Evolutionary conservation across 306 rosid genomes (phyloP), one percentile per base, ranked within the genome.

Genomic region (Lagenaria siceraria): DNA sequence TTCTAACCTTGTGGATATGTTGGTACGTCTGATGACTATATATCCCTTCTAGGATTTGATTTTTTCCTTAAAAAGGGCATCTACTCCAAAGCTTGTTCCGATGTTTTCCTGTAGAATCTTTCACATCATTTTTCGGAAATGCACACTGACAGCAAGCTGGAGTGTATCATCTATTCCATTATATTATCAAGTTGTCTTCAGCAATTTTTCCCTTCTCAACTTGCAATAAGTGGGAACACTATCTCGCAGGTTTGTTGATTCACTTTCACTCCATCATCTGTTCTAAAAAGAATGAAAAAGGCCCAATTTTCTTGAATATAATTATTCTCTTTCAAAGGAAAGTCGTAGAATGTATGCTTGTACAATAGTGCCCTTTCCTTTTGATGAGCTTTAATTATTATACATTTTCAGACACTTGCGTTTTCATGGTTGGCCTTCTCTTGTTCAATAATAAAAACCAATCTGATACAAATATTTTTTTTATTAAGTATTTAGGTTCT

Each of bases 71-170:
- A 75, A 60, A 49, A 78, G 84, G 52, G 72, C 9, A 55, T 74
- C 53, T 81, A 80, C 84, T 82, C 55, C 59, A 73, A 49, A 72
- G 43, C 60, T 17, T 15, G 73, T 79, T 86, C 51, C 78, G 36
- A 84, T 74, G 63, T 73, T 75, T 88, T 84, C 48, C 25, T 81
- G 80, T 83, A 93, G 98, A 91, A 85, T n/a, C 92, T 89, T 80
- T 86, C 89, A 79, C 96, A 93, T 74, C 84, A 84, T 78, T 93
- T 89, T 82, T 43, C 85, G 6, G 70, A 83, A 74, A 79, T 87
- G 84, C 79, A 83, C 73, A 38, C 84, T 17, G 89, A 88, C 82
- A 88, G 89, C 82, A 93, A 91, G 88, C 85, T 93, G 90, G 97
- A 89, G 75, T 83, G 87, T 33, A 96, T 88, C 71, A 89, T 93